Conservation (phyloP, 768 basidiomycete genomes). For the Lyophyllum semitale region DNA sequence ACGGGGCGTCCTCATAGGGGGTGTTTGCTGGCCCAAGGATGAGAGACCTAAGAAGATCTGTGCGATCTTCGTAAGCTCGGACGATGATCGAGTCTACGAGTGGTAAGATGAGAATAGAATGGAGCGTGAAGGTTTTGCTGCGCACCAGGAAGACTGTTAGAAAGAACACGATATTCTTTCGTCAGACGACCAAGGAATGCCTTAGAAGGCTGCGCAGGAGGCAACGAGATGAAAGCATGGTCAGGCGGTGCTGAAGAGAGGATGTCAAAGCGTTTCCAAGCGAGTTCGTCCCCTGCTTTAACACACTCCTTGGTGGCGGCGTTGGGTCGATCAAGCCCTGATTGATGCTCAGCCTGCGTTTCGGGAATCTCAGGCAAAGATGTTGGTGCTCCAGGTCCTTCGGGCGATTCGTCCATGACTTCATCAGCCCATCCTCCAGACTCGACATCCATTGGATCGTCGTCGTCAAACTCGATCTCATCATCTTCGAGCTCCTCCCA, state of each 20-base stretch:
- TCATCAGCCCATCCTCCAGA: slow-evolving; percentile 18
- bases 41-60: slow-evolving; percentile 82
- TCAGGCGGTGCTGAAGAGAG: slow-evolving; percentile 75
- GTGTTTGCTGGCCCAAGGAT: slow-evolving; percentile 94
- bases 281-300: slow-evolving; percentile 33
- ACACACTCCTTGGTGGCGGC: background rate
- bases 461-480: slow-evolving; percentile 22
- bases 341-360: background rate
- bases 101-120: background rate
- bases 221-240: slow-evolving; percentile 74
- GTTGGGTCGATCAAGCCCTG: background rate
- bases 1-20: slow-evolving; percentile 93
- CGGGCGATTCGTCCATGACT: background rate
- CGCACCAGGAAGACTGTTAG: slow-evolving; percentile 81
- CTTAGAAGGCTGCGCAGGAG: slow-evolving; percentile 67
- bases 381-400: background rate
- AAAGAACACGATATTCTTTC: slow-evolving; percentile 82
- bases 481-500: slow-evolving; percentile 37
- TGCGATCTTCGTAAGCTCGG: slow-evolving; percentile 86
- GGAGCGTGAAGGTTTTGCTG: background rate
- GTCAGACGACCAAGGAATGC: slow-evolving; percentile 73
- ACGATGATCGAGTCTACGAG: slow-evolving; percentile 80
- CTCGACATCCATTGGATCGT: slow-evolving; percentile 21
- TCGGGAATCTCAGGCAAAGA: background rate
- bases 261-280: slow-evolving; percentile 85